Evolutionary conservation across 2,329 filamentous ascomycete genomes (phyloP).

Genomic region (Beauveria sp.): DNA sequence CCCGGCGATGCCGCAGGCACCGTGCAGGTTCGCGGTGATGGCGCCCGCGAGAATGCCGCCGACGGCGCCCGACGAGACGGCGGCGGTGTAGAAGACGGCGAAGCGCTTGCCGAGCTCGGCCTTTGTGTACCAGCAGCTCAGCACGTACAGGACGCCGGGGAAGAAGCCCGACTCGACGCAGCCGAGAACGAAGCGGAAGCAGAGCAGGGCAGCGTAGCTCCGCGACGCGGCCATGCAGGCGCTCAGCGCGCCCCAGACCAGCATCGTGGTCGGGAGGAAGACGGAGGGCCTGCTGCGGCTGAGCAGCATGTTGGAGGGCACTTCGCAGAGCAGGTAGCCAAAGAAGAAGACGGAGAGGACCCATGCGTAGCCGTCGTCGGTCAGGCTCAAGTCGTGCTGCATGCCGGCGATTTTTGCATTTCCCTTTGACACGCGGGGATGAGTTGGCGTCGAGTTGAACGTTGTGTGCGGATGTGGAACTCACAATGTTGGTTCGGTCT

Average conservation of each 20-base stretch:
- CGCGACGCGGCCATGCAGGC: constrained; percentile 46
- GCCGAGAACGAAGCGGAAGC: constrained; percentile 42
- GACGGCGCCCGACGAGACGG: constrained; percentile 50
- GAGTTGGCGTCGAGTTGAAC: constrained; percentile 43
- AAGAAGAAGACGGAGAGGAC: constrained; percentile 52
- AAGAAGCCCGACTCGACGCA: constrained; percentile 50
- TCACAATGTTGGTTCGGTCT: constrained; percentile 23
- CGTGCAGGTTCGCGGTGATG: constrained; percentile 47
- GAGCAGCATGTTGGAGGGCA: constrained; percentile 48
- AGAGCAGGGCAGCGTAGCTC: constrained; percentile 38
- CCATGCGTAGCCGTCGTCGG: constrained; percentile 45
- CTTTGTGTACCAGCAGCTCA: constrained; percentile 49
- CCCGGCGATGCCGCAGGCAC: constrained; percentile 52
- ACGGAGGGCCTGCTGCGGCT: constrained; percentile 44
- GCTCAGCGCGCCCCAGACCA: constrained; percentile 47
- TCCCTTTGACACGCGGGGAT: constrained; percentile 43
- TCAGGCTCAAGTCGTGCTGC: constrained; percentile 38
- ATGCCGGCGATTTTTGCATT: constrained; percentile 51
- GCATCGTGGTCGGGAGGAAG: constrained; percentile 46
- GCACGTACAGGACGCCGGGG: constrained; percentile 49
- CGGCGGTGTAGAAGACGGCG: constrained; percentile 47
- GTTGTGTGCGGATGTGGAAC: neutral
- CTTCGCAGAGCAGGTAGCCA: constrained; percentile 46
- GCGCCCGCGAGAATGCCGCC: constrained; percentile 51
- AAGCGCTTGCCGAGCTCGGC: constrained; percentile 47